Conservation (phyloP, 73 alveolate species). For the Blepharisma japonicum region DNA sequence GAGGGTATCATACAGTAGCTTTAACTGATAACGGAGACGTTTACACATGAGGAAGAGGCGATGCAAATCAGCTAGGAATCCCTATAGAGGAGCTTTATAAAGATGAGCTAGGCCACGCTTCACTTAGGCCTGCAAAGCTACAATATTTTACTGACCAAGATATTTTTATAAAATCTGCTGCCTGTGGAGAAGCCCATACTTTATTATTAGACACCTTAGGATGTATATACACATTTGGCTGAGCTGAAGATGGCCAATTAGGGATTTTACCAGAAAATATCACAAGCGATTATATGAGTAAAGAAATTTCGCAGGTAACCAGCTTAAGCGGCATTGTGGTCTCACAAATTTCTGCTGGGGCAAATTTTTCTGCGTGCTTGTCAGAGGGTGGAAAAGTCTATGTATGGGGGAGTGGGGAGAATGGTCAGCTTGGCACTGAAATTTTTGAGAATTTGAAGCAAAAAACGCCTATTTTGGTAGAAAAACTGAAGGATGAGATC, state of each 20-base stretch:
- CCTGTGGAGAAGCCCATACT: constrained; percentile 71
- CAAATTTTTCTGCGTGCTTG: constrained; percentile 68
- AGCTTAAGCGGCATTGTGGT: neutral
- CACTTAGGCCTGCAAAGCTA: constrained; percentile 35
- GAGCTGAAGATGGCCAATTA: constrained; percentile 61
- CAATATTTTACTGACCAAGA: constrained; percentile 21
- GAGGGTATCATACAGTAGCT: constrained; percentile 64
- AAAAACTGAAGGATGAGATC: constrained; percentile 31
- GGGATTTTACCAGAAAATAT: constrained; percentile 32
- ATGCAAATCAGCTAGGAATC: constrained; percentile 58
- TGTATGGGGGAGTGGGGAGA: constrained; percentile 84
- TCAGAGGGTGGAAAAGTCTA: constrained; percentile 66
- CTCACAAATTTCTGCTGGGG: constrained; percentile 64
- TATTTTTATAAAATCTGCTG: constrained; percentile 31
- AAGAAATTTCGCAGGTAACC: neutral
- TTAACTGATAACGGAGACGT: constrained; percentile 30
- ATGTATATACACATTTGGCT: constrained; percentile 50
- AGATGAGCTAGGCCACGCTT: constrained; percentile 46
- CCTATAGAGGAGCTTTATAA: constrained; percentile 30
- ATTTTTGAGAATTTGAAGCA: constrained; percentile 37
- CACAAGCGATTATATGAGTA: neutral
- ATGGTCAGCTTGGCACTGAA: constrained; percentile 81
- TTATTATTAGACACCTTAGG: constrained; percentile 48
- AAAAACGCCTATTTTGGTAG: too few relatives aligned
- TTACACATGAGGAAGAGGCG: constrained; percentile 64